Evolutionary conservation across 208 protist genomes (phyloP), one percentile per base, ranked within the genome.

Genomic region (Trypanosoma lewisi): DNA sequence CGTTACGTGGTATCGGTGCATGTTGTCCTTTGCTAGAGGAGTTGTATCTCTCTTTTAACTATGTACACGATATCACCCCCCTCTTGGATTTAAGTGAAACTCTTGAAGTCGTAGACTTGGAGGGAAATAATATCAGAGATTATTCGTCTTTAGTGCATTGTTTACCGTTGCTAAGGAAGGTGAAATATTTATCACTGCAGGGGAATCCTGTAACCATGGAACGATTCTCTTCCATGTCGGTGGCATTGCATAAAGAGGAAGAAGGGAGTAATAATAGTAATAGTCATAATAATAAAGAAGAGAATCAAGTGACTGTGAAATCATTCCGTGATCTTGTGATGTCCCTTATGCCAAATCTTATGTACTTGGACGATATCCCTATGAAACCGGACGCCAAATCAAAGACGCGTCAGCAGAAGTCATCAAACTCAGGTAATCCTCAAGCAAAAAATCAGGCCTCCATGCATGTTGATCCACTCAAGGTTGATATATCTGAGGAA

Each of bases 11-110:
- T 21, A 83, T 95, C 45, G 80, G 81, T n/a, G 61, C 71, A 0
- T 87, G 74, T 56, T 75, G 78, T 12, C 86, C 83, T 4, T 27
- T 70, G 5, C 57, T 95, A 33, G 67, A 75, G 23, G 91, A 97
- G 70, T 70, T 97, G 4, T 97, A 95, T 63, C 55, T 80, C 9
- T 73, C 88, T n/a, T 97, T 97, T 63, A 97, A 97, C 57, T 51
- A 49, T 23, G 54, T 97, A 9, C 41, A 37, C 1, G 80, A 94
- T 63, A 62, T 92, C 2, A 70, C 73, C 0, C 81, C 80, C 12
- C 57, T 95, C 16, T 65, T 85, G 37, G 83, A 82, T 34, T 44
- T 93, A 21, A 78, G 74, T 28, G 75, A 77, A 41, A 87, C 81
- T 34, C 73, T 97, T 21, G 65, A 91, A 51, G 87, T 95, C 39